These are phyloP conservation scores for Myxozyma neotropica DNA, from an alignment of 805 yeast species.

Conservation along the genomic window DNA sequence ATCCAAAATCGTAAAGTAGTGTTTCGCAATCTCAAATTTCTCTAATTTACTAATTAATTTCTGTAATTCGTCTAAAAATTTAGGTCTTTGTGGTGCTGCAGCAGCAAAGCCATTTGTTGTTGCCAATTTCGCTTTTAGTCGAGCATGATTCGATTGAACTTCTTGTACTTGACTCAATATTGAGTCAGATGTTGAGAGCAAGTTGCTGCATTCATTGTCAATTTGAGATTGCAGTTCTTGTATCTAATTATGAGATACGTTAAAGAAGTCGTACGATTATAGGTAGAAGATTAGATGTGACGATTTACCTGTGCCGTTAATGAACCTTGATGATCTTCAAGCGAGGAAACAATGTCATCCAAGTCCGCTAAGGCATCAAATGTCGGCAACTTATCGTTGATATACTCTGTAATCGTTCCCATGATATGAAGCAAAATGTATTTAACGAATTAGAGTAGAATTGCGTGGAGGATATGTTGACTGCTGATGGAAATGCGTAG, in stretches of 20 bases:
- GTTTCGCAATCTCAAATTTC: constrained; percentile 17
- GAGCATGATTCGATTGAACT: not conserved
- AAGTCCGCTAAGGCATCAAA: constrained; percentile 17
- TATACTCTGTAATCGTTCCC: constrained; percentile 24
- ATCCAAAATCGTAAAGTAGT: constrained; percentile 8
- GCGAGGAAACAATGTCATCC: constrained; percentile 22
- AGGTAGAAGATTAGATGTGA: no score
- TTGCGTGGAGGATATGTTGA: no score
- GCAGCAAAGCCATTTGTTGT: constrained; percentile 1
- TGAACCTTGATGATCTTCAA: constrained; percentile 25
- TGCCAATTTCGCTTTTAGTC: constrained; percentile 11
- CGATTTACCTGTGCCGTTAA: constrained; percentile 1
- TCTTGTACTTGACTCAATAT: not conserved
- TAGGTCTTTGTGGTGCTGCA: constrained; percentile 3
- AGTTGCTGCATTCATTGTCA: constrained; percentile 5
- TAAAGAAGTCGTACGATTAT: no score
- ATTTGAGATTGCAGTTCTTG: constrained; percentile 9
- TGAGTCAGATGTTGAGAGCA: constrained; percentile 10
- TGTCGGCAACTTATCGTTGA: constrained; percentile 20
- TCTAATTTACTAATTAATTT: constrained; percentile 9
- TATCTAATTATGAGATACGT: constrained; percentile 20
- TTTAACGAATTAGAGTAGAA: not conserved
- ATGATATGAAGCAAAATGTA: not conserved
- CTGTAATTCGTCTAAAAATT: constrained; percentile 16
- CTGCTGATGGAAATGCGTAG: no score